Evolutionary conservation across 2,329 filamentous ascomycete genomes (phyloP), one percentile per base, ranked within the genome.

Genomic region (Lachnellula arida): DNA sequence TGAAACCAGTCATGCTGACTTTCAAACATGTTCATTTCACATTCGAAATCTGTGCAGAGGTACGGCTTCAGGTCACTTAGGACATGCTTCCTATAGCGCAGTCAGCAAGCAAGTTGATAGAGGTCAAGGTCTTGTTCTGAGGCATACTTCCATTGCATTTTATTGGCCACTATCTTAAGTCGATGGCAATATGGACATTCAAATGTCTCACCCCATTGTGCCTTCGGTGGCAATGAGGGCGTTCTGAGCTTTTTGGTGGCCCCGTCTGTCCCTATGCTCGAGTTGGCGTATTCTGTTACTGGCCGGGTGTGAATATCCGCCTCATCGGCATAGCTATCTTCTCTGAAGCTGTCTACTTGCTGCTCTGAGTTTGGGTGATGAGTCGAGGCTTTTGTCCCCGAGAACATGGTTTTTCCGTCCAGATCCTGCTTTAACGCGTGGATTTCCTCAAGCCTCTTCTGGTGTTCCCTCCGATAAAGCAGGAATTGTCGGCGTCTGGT

Each of bases 401-500:
- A 56, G 40, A 42, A 56, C 3, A 56, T 34, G 19, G 54, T 51
- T 14, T 56, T 51, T 42, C 54, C 54, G 37, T 51, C 54, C 1
- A 32, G 12, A 19, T 52, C 39, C 48, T 51, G 42, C 17, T n/a
- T 42, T 6, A 54, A 5, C 19, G n/a, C 22, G 35, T 54, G 52
- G 9, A 49, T 35, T 9, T 51, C 23, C 17, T 50, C 40, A 37
- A 53, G 35, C 28, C 39, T 57, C 40, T 52, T 46, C n/a, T 54
- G 49, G 22, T 67, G 65, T 3, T 67, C 58, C 15, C 61, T 55
- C 22, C 59, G 58, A 51, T 66, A 68, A 2, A 53, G 55, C 32
- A 68, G 54, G 34, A 63, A 66, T 17, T 65, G 60, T 43, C 66
- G 46, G 12, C 66, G 59, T 43, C 62, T 55, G 3, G 66, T 57